Base-by-base conservation (phyloP, 1,284 basidiomycete species). In the Rhodofomes roseus region DNA sequence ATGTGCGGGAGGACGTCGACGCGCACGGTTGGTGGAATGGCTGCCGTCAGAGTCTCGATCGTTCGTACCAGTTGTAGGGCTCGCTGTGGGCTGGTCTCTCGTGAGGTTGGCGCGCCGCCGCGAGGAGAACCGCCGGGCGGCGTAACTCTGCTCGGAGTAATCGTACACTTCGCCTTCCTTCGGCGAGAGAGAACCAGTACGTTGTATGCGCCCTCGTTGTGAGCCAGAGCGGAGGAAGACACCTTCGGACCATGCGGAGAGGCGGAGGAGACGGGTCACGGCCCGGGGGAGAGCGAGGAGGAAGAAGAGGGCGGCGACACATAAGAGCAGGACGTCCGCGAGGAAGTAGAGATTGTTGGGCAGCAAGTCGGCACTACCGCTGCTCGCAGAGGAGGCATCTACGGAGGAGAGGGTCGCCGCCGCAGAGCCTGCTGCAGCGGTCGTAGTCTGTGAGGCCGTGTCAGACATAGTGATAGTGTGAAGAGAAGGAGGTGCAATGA, bases 1-100 rank as follows among this genome's bases (percentile, higher is more conserved):
- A 62, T 74, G 73, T 18, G 66, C 66, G 5, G 73, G 74, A 23
- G 53, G 50, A 18, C 50, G 5, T 6, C 50, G 31, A 8, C 37
- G 36, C 29, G 16, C 2, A 4, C 46, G 46, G 44, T 9, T 4
- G 23, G 44, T 20, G 7, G 25, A 7, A 5, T 23, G 22, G 23
- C 43, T 23, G 2, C 48, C 23, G 16, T 36, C 9, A 3, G 50
- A 34, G 31, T 37, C 50, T 18, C 16, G 31, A 36, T 52, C 50
- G 31, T 36, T n/a, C 31, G 50, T 48, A 4, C 16, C 25, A 8
- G 46, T 48, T 22, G 46, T 48, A 7, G 27, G 46, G 14, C 46
- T 48, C 9, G 14, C 16, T 4, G 36, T 18, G 29, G 50, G 18
- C 3, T 29, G 48, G 5, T 29, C 18, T 16, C 22, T 51, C 48